These are phyloP conservation scores for Hypoxylon rubiginosum DNA, from an alignment of 2,329 filamentous ascomycete genomes.

Conservation along the genomic window DNA sequence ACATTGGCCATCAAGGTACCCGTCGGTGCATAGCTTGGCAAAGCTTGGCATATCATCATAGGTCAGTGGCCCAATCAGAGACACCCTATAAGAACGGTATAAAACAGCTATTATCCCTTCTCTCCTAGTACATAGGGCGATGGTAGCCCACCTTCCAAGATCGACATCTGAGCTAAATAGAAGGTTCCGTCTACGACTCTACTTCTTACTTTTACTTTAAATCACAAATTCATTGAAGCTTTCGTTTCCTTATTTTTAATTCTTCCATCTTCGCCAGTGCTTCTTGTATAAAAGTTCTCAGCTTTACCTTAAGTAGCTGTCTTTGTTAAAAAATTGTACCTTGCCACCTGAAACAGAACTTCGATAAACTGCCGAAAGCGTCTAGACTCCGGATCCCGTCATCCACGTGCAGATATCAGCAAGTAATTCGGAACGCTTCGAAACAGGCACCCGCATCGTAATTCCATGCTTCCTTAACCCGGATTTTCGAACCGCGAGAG, in stretches of 20 bases:
- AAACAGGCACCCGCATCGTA: neutral
- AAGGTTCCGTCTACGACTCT: slow-evolving; percentile 22
- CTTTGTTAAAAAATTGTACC: slow-evolving; percentile 16
- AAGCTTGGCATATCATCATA: slow-evolving; percentile 45
- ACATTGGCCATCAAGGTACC: slow-evolving; percentile 49
- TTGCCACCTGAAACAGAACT: slow-evolving; percentile 11
- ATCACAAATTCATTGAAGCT: slow-evolving; percentile 7
- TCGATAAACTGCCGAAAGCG: slow-evolving; percentile 33
- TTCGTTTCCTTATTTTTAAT: slow-evolving; percentile 10
- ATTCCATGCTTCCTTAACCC: slow-evolving; percentile 40
- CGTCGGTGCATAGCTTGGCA: slow-evolving; percentile 29
- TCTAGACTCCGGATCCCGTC: slow-evolving; percentile 5
- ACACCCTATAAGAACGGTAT: slow-evolving; percentile 1
- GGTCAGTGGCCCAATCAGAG: slow-evolving; percentile 42
- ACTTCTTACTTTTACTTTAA: too few species aligned
- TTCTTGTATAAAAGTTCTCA: neutral
- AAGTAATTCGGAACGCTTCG: slow-evolving; percentile 11
- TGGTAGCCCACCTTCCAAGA: slow-evolving; percentile 16
- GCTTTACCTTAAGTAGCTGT: neutral
- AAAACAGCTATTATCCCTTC: slow-evolving; percentile 33
- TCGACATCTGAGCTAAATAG: slow-evolving; percentile 30
- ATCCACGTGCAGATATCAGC: slow-evolving; percentile 10
- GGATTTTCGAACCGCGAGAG: slow-evolving; percentile 23
- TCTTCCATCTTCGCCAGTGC: neutral
- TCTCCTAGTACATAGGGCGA: slow-evolving; percentile 24